Percentiles rank a stretch among this genome's conserved stretches.
Conservation (phyloP, 2,329 filamentous ascomycete species). For the Aspergillus novoparasiticus region DNA sequence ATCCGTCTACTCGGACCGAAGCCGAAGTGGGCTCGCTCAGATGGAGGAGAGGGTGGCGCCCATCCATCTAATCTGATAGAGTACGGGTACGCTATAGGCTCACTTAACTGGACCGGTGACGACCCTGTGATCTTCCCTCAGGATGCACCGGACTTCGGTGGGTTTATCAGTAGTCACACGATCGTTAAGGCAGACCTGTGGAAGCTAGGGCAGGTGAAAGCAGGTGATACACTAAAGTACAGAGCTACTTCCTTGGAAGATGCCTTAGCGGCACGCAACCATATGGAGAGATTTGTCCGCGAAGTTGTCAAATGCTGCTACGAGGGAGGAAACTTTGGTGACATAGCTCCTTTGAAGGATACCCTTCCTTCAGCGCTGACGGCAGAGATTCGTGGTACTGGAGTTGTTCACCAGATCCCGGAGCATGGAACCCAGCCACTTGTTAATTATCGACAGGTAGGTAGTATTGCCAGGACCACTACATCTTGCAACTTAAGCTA, state of each 20-base stretch:
- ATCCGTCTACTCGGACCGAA: conserved; percentile 62
- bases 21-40: conserved; percentile 60
- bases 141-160: conserved; percentile 63
- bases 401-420: conserved; percentile 38
- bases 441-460: conserved; percentile 46
- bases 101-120: conserved; percentile 64
- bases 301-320: conserved; percentile 45
- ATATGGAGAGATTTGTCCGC: conserved; percentile 50
- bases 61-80: conserved; percentile 64
- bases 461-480: background rate
- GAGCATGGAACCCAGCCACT: conserved; percentile 39
- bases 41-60: conserved; percentile 65
- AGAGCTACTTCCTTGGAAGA: conserved; percentile 54
- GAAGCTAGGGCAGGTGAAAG: conserved; percentile 64
- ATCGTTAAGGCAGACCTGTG: conserved; percentile 61
- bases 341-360: conserved; percentile 36
- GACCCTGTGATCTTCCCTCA: conserved; percentile 62
- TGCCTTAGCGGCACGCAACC: conserved; percentile 49
- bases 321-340: conserved; percentile 32
- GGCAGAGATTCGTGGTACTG: conserved; percentile 28
- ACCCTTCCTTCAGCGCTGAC: conserved; percentile 22
- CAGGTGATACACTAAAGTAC: conserved; percentile 59
- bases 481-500: background rate
- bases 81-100: conserved; percentile 62
- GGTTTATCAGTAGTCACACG: conserved; percentile 60